A percentile compares a stretch with the other conserved stretches of the same genome.
Evolutionary conservation across 202 grass and related monocot species (phyloP).

Genomic region (Sporobolus alterniflorus): DNA sequence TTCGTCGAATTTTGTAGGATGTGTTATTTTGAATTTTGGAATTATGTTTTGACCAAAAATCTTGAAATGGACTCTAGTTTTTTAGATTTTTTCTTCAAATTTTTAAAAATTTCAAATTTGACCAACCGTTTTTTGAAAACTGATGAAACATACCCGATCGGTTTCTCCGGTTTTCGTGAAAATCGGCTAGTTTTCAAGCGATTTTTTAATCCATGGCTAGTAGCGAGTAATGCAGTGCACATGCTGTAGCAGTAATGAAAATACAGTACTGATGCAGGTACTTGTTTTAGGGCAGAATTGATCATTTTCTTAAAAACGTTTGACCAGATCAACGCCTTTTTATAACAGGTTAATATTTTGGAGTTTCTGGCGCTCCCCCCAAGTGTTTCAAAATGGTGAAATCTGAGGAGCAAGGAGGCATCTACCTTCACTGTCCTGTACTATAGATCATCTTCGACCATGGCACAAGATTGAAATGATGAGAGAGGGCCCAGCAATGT

Average conservation of each 20-base stretch:
- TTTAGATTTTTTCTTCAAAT: too few species aligned
- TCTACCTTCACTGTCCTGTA: background rate
- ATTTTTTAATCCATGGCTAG: too few species aligned
- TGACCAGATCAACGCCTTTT: background rate
- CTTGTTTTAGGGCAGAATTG: background rate
- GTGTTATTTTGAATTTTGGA: too few species aligned
- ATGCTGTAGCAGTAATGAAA: background rate
- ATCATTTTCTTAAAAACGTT: background rate
- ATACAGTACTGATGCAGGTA: background rate
- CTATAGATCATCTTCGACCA: conserved; percentile 24
- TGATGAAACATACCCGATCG: too few species aligned
- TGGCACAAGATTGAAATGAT: conserved; percentile 49
- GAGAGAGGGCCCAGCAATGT: conserved; percentile 26
- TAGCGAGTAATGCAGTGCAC: conserved; percentile 6
- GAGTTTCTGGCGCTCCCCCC: background rate
- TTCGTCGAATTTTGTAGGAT: too few species aligned
- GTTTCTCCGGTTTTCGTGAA: too few species aligned
- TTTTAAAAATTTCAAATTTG: too few species aligned
- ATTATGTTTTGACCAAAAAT: too few species aligned
- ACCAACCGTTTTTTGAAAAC: too few species aligned
- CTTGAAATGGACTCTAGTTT: too few species aligned
- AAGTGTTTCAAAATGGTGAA: background rate
- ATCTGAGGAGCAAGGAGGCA: conserved; percentile 19
- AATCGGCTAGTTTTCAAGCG: too few species aligned
- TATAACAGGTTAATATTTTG: background rate